These are phyloP conservation scores for Ophiostoma sp. DNA, from an alignment of 2,329 filamentous ascomycete genomes.

Conservation along the genomic window DNA sequence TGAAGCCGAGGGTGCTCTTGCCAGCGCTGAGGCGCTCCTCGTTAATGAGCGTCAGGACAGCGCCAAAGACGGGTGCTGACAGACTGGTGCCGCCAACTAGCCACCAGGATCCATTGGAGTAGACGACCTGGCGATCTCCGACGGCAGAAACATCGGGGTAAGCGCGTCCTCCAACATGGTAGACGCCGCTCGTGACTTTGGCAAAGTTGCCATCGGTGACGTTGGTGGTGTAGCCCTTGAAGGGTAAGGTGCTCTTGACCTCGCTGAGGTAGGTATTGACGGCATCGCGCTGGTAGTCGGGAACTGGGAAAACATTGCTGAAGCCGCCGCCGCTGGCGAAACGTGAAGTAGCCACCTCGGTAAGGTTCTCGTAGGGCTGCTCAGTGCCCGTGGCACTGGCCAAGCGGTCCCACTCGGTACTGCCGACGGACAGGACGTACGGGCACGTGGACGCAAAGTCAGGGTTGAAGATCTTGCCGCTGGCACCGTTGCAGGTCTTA, in stretches of 20 bases:
- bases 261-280: constrained; percentile 24
- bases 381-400: constrained; percentile 34
- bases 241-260: constrained; percentile 19
- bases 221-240: constrained; percentile 27
- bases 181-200: constrained; percentile 43
- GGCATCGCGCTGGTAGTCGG: constrained; percentile 23
- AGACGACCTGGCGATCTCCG: constrained; percentile 22
- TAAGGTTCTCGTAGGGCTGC: constrained; percentile 40
- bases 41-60: constrained; percentile 57
- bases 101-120: constrained; percentile 32
- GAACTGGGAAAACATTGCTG: constrained; percentile 41
- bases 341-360: constrained; percentile 2
- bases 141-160: constrained; percentile 20
- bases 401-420: constrained; percentile 40
- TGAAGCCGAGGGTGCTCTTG: constrained; percentile 37
- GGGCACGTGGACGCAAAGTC: constrained; percentile 44
- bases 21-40: constrained; percentile 51
- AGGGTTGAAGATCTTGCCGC: constrained; percentile 42
- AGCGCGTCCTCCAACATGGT: constrained; percentile 37
- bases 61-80: constrained; percentile 52
- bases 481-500: constrained; percentile 32
- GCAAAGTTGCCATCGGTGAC: constrained; percentile 34
- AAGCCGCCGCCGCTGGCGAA: constrained; percentile 44
- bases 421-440: constrained; percentile 49
- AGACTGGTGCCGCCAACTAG: constrained; percentile 46